A percentile compares a stretch with the other conserved stretches of the same genome.
phyloP scores from a whole-genome alignment of 805 yeast genomes.

The Yarrowia hollandica region DNA sequence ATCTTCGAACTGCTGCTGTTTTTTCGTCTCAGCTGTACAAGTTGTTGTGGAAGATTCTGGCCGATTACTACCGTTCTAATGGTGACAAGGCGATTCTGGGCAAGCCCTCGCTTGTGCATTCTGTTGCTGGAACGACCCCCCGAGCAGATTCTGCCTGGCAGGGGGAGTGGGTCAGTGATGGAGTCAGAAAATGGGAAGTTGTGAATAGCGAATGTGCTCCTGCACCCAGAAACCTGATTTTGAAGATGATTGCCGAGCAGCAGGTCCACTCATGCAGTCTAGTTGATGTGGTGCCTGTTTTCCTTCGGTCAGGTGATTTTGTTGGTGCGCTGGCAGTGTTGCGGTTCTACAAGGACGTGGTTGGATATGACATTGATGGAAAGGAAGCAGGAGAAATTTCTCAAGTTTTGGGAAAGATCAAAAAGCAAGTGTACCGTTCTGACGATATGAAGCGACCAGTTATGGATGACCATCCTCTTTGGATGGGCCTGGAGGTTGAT shows the following conservation, averaged over 20 bases:
- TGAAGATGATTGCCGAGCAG: constrained; percentile 19
- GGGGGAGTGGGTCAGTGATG: not conserved
- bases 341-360: constrained; percentile 23
- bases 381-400: not conserved
- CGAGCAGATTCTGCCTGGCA: constrained; percentile 1
- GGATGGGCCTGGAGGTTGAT: constrained; percentile 22
- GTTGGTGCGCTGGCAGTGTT: constrained; percentile 10
- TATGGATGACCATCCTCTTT: constrained; percentile 20
- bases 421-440: not conserved
- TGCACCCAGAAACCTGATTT: constrained; percentile 18
- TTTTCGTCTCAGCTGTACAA: not conserved
- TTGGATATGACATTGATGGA: not conserved
- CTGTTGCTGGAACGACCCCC: not conserved
- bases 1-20: not conserved
- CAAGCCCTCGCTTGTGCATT: not conserved
- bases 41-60: constrained; percentile 3
- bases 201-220: constrained; percentile 3
- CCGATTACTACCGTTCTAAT: not conserved
- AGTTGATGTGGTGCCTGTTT: not conserved
- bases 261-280: not conserved
- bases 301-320: constrained; percentile 14
- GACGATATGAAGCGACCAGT: not conserved
- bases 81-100: not conserved
- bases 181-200: not conserved
- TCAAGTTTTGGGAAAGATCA: not conserved